phyloP scores from a whole-genome alignment of 2,329 filamentous ascomycete genomes.

The Neurospora crassa region DNA sequence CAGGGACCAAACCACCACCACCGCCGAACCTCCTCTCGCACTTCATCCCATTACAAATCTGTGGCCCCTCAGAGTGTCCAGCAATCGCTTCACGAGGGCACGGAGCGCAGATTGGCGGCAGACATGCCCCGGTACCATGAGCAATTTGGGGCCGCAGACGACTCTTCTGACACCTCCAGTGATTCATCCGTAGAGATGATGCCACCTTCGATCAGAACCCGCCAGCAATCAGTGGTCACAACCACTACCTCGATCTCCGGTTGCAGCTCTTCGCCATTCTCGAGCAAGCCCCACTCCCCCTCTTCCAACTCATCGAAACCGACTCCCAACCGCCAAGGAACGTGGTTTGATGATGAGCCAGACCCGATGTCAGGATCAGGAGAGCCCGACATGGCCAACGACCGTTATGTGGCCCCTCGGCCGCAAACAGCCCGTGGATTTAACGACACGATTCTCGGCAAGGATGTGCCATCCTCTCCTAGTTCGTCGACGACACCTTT shows the following conservation, averaged over 20 bases:
- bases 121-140: not conserved
- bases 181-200: conserved; percentile 28
- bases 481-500: not conserved
- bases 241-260: conserved; percentile 31
- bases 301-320: conserved; percentile 7
- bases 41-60: not conserved
- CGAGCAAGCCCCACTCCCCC: conserved; percentile 13
- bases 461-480: not conserved
- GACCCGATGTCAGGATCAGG: conserved; percentile 1
- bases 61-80: not conserved
- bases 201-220: conserved; percentile 23
- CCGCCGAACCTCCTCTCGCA: not conserved
- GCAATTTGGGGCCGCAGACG: not conserved
- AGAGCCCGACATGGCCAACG: not conserved
- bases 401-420: conserved; percentile 3
- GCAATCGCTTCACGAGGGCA: not conserved
- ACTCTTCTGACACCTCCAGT: conserved; percentile 22
- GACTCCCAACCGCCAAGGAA: conserved; percentile 6
- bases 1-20: conserved; percentile 2
- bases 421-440: not conserved
- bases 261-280: conserved; percentile 20
- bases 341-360: conserved; percentile 16
- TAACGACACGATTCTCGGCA: not conserved
- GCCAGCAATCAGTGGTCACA: conserved; percentile 30
- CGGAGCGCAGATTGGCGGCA: not conserved